Evolutionary conservation across 129 eudicot genomes (phyloP).

Genomic region (Helianthus tuberosus): DNA sequence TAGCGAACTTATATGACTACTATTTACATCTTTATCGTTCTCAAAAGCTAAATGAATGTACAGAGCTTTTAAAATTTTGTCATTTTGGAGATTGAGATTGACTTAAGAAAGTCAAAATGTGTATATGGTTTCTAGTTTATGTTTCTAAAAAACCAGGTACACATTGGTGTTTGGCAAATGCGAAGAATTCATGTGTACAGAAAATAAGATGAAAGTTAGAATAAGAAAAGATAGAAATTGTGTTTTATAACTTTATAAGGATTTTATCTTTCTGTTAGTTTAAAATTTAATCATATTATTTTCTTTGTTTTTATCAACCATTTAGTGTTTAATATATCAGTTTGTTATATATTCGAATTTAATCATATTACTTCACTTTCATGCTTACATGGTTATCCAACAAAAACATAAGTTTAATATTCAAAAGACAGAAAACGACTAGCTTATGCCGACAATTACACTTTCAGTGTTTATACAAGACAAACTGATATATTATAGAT

Average conservation of each 20-base stretch:
- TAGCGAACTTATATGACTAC: constrained; percentile 4
- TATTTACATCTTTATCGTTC: background rate
- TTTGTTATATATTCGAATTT: background rate
- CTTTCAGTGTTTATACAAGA: background rate
- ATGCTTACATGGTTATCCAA: background rate
- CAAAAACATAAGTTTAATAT: background rate
- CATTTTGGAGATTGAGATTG: background rate
- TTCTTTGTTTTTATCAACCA: background rate
- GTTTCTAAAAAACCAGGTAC: no score
- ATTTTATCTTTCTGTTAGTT: background rate
- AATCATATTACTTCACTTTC: background rate
- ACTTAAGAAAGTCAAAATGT: background rate
- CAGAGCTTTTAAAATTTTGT: background rate
- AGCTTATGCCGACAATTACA: background rate
- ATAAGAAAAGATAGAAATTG: background rate
- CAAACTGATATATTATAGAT: background rate
- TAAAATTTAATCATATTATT: background rate
- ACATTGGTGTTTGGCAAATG: no score
- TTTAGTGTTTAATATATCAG: background rate
- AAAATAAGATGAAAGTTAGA: background rate
- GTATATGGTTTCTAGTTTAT: no score
- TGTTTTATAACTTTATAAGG: background rate
- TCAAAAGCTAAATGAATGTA: constrained; percentile 18
- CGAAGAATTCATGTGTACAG: background rate
- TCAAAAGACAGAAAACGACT: background rate